Evolutionary conservation across 306 rosid species (phyloP), one percentile per base, ranked within the genome.

Genomic region (Vicia villosa): DNA sequence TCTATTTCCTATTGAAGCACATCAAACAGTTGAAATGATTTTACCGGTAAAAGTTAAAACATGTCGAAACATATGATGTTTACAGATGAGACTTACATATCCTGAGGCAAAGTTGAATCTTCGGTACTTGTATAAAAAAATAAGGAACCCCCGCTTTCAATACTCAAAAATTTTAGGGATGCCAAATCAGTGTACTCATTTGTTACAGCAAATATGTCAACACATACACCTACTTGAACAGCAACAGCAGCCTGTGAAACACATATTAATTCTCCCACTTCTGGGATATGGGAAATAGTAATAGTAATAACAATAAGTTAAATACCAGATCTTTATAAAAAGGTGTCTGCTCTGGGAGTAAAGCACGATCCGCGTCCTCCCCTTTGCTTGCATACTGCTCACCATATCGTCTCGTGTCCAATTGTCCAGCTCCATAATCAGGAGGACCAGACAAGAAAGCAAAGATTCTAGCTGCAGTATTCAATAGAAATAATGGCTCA

Each of bases 311-410:
- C 50, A 69, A 66, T 19, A 74, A 10, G 72, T 19, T 69, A 41
- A 66, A 52, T 77, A 94, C 98, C 91, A 94, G 82, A 82, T 94
- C 98, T 75, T 85, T 88, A 79, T 90, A 94, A 82, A 88, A 94
- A 17, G 97, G 96, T 51, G 96, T 90, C 87, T 90, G 97, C 88
- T 90, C 97, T 8, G 98, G 98, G 71, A 94, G 98, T 73, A 94
- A 83, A 75, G 97, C 97, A 56, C 88, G 92, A 63, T 94, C 98
- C 1, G 98, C 97, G 83, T 94, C 98, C 86, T 90, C 96, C 77
- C 98, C 85, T 83, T 89, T 90, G 87, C 97, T 94, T 43, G 98
- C 98, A 85, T 94, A 94, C 76, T 94, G 98, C 76, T 90, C 97
- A 58, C 98, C 97, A 63, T 94, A 94, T 34, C 97, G 82, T 61